Base-by-base conservation (phyloP, 495 filamentous ascomycete genomes). In the Oidiodendron maius region DNA sequence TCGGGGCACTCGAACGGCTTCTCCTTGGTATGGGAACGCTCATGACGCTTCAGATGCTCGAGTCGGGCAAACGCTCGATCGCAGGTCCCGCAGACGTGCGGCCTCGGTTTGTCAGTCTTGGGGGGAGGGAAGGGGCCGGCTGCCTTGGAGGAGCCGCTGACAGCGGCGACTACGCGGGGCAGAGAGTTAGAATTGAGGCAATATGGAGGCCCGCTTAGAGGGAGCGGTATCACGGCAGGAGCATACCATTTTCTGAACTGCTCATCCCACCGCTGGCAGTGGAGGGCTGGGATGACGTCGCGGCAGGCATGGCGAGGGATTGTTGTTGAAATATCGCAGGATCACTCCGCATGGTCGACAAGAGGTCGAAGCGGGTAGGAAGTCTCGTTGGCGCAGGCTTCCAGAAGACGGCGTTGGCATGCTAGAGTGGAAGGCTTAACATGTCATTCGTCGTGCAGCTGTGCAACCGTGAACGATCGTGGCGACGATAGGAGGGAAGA, bases 1-100 rank as follows among this genome's bases (percentile, higher is more conserved):
- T 97, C 90, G 20, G 91, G 91, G 55, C 93, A 99, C 63, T 96
- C 91, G 61, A 99, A 99, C 2, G 93, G 93, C 72, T 98, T 98
- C 64, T 99, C 93, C 63, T 99, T 99, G 10, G 93, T 99, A 59
- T 99, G 93, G 16, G 93, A 97, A 36, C 93, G 83, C 73, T 99
- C 93, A 68, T 99, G 93, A 38, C 93, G 86, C 71, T 99, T 99
- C 51, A 99, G 71, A 68, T 99, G 93, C 69, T 99, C 93, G 56
- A 99, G 68, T 48, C 93, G 82, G 46, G 93, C 93, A 63, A 99
- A 99, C 3, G 88, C 95, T 48, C 93, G 83, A 60, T 82, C 76
- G 62, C 93, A 99, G 24, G 94, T 99, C 21, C 78, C 83, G 68
- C 93, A 99, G 46, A 94, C 82, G 66, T 99, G 93, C 43, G 93